Evolutionary conservation across 192 early-diverging fungal species (phyloP).

Genomic region (Linnemannia elongata): DNA sequence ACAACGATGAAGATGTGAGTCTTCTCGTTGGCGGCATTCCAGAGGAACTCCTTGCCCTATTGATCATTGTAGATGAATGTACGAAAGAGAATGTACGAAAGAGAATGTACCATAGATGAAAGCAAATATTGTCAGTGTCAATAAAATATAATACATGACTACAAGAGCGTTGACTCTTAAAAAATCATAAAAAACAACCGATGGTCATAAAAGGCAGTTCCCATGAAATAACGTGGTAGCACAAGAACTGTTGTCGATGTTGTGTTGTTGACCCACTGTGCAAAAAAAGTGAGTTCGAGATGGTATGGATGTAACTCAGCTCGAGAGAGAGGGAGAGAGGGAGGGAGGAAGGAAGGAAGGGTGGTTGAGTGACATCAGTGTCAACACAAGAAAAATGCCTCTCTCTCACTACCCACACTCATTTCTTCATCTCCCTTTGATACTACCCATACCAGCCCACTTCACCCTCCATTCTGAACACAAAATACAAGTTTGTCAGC

Average conservation of each 20-base stretch:
- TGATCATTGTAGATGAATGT: slow-evolving; percentile 15
- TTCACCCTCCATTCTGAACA: not conserved
- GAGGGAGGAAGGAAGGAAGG: not conserved
- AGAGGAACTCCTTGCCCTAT: slow-evolving; percentile 95
- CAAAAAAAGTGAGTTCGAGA: slow-evolving; percentile 1
- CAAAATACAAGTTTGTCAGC: slow-evolving; percentile 5
- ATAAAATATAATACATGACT: not conserved
- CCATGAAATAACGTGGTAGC: slow-evolving; percentile 41
- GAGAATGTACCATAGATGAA: not conserved
- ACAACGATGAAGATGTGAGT: slow-evolving; percentile 99
- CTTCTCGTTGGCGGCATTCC: slow-evolving; percentile 98
- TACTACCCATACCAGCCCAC: no score
- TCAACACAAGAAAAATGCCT: not conserved
- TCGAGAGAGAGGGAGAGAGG: not conserved
- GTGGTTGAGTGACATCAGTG: slow-evolving; percentile 1
- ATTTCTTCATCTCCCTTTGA: not conserved
- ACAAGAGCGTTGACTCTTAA: not conserved
- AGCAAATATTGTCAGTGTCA: not conserved
- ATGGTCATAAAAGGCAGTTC: slow-evolving; percentile 27
- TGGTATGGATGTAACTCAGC: slow-evolving; percentile 4
- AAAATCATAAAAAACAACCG: not conserved
- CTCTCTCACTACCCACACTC: not conserved
- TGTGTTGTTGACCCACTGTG: not conserved
- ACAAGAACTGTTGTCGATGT: not conserved
- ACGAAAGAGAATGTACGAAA: slow-evolving; percentile 17